These are phyloP conservation scores for Rhypophila decipiens DNA, from an alignment of 495 filamentous ascomycete genomes.

Conservation along the genomic window DNA sequence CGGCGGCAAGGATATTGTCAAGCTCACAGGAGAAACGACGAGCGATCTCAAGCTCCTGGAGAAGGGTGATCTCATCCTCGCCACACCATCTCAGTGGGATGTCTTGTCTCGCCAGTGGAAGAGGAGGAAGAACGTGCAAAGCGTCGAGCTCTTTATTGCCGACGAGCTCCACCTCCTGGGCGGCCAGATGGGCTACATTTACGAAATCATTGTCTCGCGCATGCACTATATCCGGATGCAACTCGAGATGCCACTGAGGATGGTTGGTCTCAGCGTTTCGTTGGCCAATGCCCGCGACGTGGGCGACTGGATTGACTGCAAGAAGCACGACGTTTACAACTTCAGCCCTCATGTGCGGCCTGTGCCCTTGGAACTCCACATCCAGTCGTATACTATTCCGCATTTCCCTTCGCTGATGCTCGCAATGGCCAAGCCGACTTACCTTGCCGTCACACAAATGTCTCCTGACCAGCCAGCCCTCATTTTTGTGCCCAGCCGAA, in stretches of 20 bases:
- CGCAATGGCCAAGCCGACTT: conserved; percentile 93
- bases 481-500: conserved; percentile 86
- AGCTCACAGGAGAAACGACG: conserved; percentile 89
- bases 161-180: conserved; percentile 97
- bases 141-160: conserved; percentile 85
- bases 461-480: conserved; percentile 85
- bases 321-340: conserved; percentile 96
- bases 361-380: conserved; percentile 84
- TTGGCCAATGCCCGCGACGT: conserved; percentile 89
- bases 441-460: conserved; percentile 75
- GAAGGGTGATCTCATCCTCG: conserved; percentile 82
- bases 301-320: conserved; percentile 98
- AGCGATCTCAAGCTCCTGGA: conserved; percentile 87
- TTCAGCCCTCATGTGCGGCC: conserved; percentile 90
- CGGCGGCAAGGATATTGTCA: conserved; percentile 87
- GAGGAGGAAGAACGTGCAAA: conserved; percentile 88
- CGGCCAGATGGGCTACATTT: conserved; percentile 80
- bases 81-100: conserved; percentile 93
- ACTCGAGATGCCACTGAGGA: conserved; percentile 74
- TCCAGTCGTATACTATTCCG: conserved; percentile 92
- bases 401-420: conserved; percentile 98
- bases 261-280: conserved; percentile 86
- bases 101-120: conserved; percentile 93
- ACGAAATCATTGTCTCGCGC: conserved; percentile 91
- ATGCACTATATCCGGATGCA: conserved; percentile 96